Evolutionary conservation across 768 basidiomycete species (phyloP), one percentile per base, ranked within the genome.

Genomic region (Chlorophyllum brunneum): DNA sequence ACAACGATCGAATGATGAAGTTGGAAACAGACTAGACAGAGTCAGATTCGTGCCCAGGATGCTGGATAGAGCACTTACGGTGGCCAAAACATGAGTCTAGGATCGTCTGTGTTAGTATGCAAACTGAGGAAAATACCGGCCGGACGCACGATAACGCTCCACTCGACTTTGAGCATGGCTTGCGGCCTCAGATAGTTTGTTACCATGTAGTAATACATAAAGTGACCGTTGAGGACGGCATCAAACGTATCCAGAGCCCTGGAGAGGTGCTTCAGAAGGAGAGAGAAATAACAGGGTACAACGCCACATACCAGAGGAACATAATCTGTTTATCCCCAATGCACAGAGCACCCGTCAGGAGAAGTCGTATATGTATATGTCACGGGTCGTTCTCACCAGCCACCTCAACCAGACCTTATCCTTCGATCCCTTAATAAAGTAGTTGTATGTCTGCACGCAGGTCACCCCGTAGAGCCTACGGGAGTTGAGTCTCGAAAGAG

Each of bases 381-480:
- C n/a, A 34, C 26, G 16, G 6, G 7, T 30, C 27, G 10, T 9
- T 13, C 72, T 46, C 54, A 77, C 79, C 58, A 70, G 54, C 16
- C 69, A 22, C 56, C 72, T 79, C 38, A 76, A 62, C 20, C 39
- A 24, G 2, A 54, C 15, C 1, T 55, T 60, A 59, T 78, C 76
- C 4, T 62, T 62, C 1, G 64, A 63, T 23, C 62, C 67, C 36
- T 67, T 59, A 43, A 66, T 66, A 54, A 77, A 82, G 62, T 79
- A 83, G 13, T 73, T 68, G 55, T 70, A 80, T 1, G 76, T 76
- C 59, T 83, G 82, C 11, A 75, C 67, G 54, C 75, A 80, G 7
- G 79, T 80, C 6, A 82, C 63, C 2, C 82, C 82, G 72, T 76
- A 83, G n/a, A 83, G 63, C n/a, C 81, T 83, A 29, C n/a, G 16